Evolutionary conservation across 768 basidiomycete species (phyloP), one percentile per base, ranked within the genome.

Genomic region (Leccinum ochraceum): DNA sequence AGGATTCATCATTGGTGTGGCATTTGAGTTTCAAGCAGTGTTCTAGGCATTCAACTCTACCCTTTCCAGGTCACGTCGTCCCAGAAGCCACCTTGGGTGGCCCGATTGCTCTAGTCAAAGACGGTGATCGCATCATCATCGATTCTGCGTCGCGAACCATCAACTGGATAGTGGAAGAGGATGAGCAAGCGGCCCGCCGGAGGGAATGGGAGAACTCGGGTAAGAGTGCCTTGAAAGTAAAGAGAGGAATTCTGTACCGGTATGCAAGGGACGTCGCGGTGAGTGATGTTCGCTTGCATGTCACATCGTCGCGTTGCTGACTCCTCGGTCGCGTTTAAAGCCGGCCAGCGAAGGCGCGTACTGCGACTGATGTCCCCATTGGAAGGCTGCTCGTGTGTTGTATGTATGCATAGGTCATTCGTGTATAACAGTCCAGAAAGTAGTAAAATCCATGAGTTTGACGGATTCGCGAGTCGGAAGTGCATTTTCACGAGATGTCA

Each of bases 201-300:
- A 77, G 78, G 62, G 83, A 83, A 69, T 94, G 92, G 92, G 83
- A 87, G n/a, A 78, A 76, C 32, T 86, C 85, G 1, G 84, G 84
- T 36, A 87, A 86, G 71, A 75, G 79, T 39, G 76, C 84, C 63
- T 75, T 90, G 58, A 90, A 82, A 65, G 88, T 88, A 52, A 87
- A 78, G 72, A 79, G 92, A 44, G 93, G 93, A 16, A 78, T 94
- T 28, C 76, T 95, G 62, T 81, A 84, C 69, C 82, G 90, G 70
- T 95, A 94, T 73, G 92, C 92, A 13, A 78, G 92, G 65, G 92
- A 94, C 71, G 93, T 94, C 55, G 89, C 88, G 57, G 92, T 93
- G 69, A 82, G 91, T 79, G 26, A n/a, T 57, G 50, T 64, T 53
- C n/a, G 9, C 32, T 53, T 17, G 14, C 16, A 34, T 55, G 28